Base-by-base conservation (phyloP, 306 rosid species). In the Parietaria judaica region DNA sequence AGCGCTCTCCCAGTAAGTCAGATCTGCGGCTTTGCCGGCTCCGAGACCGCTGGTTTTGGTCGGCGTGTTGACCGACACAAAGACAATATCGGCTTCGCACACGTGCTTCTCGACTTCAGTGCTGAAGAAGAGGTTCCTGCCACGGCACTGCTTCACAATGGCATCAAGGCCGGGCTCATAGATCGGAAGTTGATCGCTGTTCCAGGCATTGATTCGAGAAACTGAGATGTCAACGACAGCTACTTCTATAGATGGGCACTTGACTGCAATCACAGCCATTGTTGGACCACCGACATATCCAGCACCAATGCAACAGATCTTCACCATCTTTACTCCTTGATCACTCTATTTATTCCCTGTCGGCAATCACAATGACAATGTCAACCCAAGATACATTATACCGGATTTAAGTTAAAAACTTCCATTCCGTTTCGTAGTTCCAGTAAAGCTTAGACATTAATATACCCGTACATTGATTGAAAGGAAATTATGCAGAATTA, bases 241-340 rank as follows among this genome's bases (percentile, higher is more conserved):
- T 61, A 92, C 96, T 74, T 88, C 85, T 67, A 88, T 62, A 55
- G 81, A 52, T 6, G 98, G 96, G 81, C 96, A 88, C 80, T 92
- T 92, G 13, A 88, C 77, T 61, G 98, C 98, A 74, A 92, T 92
- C 56, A 92, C 89, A 5, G 98, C 98, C 98, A 92, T 92, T 50
- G 98, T 92, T 31, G 98, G 98, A 31, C 98, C 98, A 43, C 98
- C 98, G 10, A 92, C 98, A 80, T 92, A 92, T 63, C 98, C 96
- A 38, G 98, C 98, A 73, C 98, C 98, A 82, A 92, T 92, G 80
- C 98, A 92, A 72, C 98, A 92, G 80, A 92, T 88, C 88, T 92
- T 92, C 94, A 92, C 98, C 98, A 92, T 92, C 70, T 80, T 83
- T 51, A 36, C 46, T 45, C 36, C 61, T 45, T 59, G 71, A 67